Evolutionary conservation across 352 stramenopile genomes (phyloP), one percentile per base, ranked within the genome.

Genomic region (Globisporangium ultimum): DNA sequence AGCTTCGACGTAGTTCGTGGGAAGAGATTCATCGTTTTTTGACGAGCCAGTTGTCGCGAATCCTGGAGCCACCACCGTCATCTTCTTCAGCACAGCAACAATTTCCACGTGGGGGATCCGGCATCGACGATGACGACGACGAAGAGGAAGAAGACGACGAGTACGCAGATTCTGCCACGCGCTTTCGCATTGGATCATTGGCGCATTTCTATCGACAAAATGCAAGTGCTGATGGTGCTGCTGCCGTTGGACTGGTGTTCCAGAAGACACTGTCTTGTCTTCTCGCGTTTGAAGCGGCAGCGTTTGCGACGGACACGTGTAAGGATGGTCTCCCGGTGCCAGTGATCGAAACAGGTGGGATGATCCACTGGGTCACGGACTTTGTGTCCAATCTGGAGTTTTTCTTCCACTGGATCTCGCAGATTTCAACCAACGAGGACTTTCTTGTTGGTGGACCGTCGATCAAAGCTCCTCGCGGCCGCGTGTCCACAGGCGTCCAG

Each of bases 361-460:
- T 72, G 22, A 41, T 63, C 20, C 60, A 68, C 34, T 87, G 76
- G 76, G 45, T 84, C 4, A 32, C 71, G 14, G 63, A 66, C 36
- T 56, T 87, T 58, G 72, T 79, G 55, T 78, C 76, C 28, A 82
- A 82, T 40, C 68, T 66, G 67, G 80, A 75, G 53, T 71, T 76
- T 13, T 79, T 87, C 59, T 84, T 87, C 48, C 63, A 72, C 34
- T 87, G 76, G 76, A 67, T 87, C 21, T 78, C 71, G 11, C 72
- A 82, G 24, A 61, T 65, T 46, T 36, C 28, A 10, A 11, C 28
- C 28, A 66, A n/a, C 2, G 75, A 47, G 63, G 22, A 56, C 22
- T 20, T 55, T 18, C 34, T 46, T 46, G 46, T 43, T 36, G 46
- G 57, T 59, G 64, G 49, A 9, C 42, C 9, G n/a, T 34, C 49